phyloP scores from a whole-genome alignment of 192 early-diverging fungal genomes.

The Coemansia sp. region DNA sequence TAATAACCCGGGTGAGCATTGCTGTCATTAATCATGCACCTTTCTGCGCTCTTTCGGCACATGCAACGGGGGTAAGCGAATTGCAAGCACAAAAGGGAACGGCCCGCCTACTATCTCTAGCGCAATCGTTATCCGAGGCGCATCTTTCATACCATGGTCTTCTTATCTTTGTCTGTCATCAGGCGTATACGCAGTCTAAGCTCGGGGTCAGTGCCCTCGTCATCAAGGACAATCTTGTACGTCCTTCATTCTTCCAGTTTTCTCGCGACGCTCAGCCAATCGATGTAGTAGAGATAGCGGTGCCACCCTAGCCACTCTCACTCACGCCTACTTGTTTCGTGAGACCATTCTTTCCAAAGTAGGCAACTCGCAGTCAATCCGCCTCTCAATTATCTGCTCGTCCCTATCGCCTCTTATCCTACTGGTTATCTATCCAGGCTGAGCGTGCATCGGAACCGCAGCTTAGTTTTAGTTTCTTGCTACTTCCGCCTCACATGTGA shows the following conservation, averaged over 20 bases:
- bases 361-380: slow-evolving; percentile 7
- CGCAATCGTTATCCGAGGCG: not conserved
- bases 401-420: not conserved
- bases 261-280: not conserved
- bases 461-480: not conserved
- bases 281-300: slow-evolving; percentile 5
- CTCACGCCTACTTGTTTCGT: not conserved
- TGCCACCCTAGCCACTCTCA: not conserved
- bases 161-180: not conserved
- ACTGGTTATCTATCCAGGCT: not conserved
- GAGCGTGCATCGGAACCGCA: not conserved
- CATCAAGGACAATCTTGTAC: not conserved
- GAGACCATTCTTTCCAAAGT: not conserved
- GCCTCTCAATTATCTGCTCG: not conserved
- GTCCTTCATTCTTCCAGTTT: not conserved
- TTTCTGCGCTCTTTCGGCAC: not conserved
- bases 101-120: not conserved
- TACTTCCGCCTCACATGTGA: not conserved
- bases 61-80: not conserved
- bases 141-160: not conserved
- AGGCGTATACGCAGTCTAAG: not conserved
- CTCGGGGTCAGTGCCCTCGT: not conserved
- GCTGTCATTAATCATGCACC: not conserved
- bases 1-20: not conserved
- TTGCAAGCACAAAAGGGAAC: not conserved